These are phyloP conservation scores for Puccinia novopanici DNA, from an alignment of 1,284 basidiomycete genomes.

Conservation along the genomic window DNA sequence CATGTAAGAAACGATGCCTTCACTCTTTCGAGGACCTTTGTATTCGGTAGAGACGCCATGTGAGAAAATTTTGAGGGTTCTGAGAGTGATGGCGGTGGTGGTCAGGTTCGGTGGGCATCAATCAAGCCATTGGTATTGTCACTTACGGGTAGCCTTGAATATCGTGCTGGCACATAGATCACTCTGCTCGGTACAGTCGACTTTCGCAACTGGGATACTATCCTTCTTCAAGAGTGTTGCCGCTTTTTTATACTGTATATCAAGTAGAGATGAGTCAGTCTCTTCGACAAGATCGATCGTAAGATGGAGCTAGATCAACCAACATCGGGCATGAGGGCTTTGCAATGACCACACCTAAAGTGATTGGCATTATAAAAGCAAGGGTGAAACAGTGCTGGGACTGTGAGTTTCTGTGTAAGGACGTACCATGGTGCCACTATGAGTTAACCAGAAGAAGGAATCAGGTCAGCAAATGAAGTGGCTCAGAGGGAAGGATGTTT, in stretches of 20 bases:
- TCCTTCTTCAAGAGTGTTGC: constrained; percentile 84
- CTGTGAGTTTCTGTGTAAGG: background rate
- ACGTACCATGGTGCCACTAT: constrained; percentile 13
- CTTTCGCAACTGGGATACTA: constrained; percentile 86
- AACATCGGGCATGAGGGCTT: constrained; percentile 64
- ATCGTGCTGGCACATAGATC: constrained; percentile 57
- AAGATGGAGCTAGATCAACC: constrained; percentile 58
- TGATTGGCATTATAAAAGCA: constrained; percentile 30
- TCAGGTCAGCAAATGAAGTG: constrained; percentile 11
- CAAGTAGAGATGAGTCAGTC: background rate
- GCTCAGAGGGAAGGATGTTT: background rate
- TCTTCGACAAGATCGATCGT: background rate
- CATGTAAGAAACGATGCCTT: constrained; percentile 98
- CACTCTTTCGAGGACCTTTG: constrained; percentile 84
- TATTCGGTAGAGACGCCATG: constrained; percentile 79
- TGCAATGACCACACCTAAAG: constrained; percentile 82
- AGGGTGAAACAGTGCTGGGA: background rate
- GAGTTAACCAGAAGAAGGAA: background rate
- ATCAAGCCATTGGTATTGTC: background rate
- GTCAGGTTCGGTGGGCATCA: too few relatives aligned
- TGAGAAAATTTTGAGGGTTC: constrained; percentile 86
- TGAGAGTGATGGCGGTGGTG: constrained; percentile 56
- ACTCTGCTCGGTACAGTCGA: constrained; percentile 66
- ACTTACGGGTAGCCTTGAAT: constrained; percentile 76
- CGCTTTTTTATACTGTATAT: constrained; percentile 83